Percentiles rank a stretch among this genome's conserved stretches.
Evolutionary conservation across 1,139 yeast species (phyloP).

Genomic region (Sugiyamaella pinicola): DNA sequence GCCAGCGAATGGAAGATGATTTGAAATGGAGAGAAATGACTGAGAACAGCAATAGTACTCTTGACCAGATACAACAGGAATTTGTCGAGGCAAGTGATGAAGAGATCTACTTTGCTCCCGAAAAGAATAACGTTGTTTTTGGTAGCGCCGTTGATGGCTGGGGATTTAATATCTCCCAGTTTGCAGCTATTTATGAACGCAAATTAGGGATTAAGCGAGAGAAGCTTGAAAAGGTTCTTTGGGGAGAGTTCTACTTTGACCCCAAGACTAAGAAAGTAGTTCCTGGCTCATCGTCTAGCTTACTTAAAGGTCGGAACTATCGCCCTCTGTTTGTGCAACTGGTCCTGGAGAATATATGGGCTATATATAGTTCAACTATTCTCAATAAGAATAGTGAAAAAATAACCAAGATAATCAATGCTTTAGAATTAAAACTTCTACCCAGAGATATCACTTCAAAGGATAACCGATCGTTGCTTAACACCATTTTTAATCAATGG

Average conservation of each 20-base stretch:
- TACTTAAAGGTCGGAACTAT: conserved; percentile 51
- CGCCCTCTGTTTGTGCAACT: conserved; percentile 88
- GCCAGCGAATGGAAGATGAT: conserved; percentile 92
- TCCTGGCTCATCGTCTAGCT: conserved; percentile 45
- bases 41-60: conserved; percentile 38
- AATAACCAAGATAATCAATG: conserved; percentile 70
- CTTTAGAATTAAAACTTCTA: conserved; percentile 65
- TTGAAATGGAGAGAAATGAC: conserved; percentile 72
- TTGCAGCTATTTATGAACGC: conserved; percentile 81
- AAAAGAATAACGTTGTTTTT: conserved; percentile 86
- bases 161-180: conserved; percentile 92
- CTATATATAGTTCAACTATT: conserved; percentile 73
- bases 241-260: conserved; percentile 94
- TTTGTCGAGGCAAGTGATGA: conserved; percentile 78
- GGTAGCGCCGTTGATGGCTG: conserved; percentile 97
- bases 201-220: conserved; percentile 83
- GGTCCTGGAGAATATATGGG: conserved; percentile 90
- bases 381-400: conserved; percentile 69
- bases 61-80: conserved; percentile 42
- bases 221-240: conserved; percentile 79
- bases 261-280: conserved; percentile 81
- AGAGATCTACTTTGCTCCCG: conserved; percentile 87
- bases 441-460: conserved; percentile 82
- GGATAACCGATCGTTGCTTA: conserved; percentile 65
- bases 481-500: conserved; percentile 89